Base-by-base conservation (phyloP, 495 filamentous ascomycete species). In the Trichoderma virens region DNA sequence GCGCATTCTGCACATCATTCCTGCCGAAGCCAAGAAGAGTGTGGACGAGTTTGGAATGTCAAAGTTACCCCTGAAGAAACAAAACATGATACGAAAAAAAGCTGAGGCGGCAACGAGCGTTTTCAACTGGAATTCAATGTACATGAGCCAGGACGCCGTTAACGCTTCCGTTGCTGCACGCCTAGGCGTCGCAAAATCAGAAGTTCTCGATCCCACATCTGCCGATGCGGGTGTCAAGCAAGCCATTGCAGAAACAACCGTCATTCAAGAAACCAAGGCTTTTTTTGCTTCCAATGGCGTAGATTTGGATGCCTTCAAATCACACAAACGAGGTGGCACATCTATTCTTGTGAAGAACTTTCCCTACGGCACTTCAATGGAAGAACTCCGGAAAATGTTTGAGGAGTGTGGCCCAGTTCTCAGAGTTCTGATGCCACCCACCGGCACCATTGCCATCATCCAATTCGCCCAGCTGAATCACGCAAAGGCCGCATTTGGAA, bases 91-190 rank as follows among this genome's bases (percentile, higher is more conserved):
- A 54, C 92, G 89, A 76, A 88, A 88, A 65, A 96, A 89, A 73
- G 79, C 85, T 43, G 86, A 90, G 63, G 89, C 92, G 30, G 82
- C 90, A 16, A 86, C 86, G 7, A 86, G 82, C 8, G 84, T 84
- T 11, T 97, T 97, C 75, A 96, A 90, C 72, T 98, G 94, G 95
- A 98, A 98, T 78, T 92, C 92, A 18, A 79, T 98, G 54, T 98
- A 94, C 74, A 94, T 98, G 92, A 97, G 88, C 75, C 91, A 95
- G 77, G 93, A 99, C 80, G 91, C 94, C 47, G 93, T 98, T 43
- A 92, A 97, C 75, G 89, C 90, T 47, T 93, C 92, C 16, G 85
- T 97, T 54, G 90, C 95, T 43, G 85, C 90, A 70, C 88, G 93
- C 63, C 78, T 98, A 6, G 92, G 92, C 18, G 83, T 98, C 30